Conservation (phyloP, 2,329 filamentous ascomycete genomes). For the Pseudocercospora fuligena region DNA sequence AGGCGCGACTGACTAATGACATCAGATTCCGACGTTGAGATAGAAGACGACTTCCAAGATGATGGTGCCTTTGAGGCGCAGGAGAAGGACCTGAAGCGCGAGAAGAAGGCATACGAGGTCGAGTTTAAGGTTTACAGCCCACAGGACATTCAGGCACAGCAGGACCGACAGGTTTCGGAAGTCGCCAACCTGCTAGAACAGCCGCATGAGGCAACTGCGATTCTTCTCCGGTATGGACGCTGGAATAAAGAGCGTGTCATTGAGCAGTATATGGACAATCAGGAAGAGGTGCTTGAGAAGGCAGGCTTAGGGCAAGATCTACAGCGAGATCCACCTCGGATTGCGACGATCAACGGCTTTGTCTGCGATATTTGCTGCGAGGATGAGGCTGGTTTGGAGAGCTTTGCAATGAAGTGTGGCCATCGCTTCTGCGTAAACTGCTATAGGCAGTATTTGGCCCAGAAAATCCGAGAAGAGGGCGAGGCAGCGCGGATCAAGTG, state of each 20-base stretch:
- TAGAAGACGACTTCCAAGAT: slow-evolving; percentile 62
- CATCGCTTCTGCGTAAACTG: slow-evolving; percentile 93
- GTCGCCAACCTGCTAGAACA: slow-evolving; percentile 91
- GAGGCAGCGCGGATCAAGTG: slow-evolving; percentile 95
- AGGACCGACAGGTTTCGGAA: slow-evolving; percentile 84
- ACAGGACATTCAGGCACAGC: slow-evolving; percentile 79
- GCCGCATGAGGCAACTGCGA: slow-evolving; percentile 85
- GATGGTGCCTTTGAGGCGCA: slow-evolving; percentile 65
- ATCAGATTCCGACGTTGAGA: slow-evolving; percentile 56
- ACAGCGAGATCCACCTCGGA: slow-evolving; percentile 62
- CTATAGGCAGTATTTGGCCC: slow-evolving; percentile 85
- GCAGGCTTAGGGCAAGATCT: slow-evolving; percentile 76
- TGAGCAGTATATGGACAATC: slow-evolving; percentile 93
- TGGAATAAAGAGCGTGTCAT: slow-evolving; percentile 98
- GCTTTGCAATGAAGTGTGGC: slow-evolving; percentile 92
- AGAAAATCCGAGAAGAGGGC: slow-evolving; percentile 94
- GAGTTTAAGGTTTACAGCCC: slow-evolving; percentile 83
- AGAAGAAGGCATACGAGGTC: slow-evolving; percentile 78
- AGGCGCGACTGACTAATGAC: slow-evolving; percentile 17
- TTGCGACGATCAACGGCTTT: slow-evolving; percentile 76
- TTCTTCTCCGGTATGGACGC: slow-evolving; percentile 82
- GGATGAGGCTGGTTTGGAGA: slow-evolving; percentile 74
- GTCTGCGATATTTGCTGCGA: slow-evolving; percentile 96
- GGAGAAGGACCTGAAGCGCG: slow-evolving; percentile 74
- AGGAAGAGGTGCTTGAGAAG: slow-evolving; percentile 77